Conservation (phyloP, 352 stramenopile species). For the Phytophthora pisi region DNA sequence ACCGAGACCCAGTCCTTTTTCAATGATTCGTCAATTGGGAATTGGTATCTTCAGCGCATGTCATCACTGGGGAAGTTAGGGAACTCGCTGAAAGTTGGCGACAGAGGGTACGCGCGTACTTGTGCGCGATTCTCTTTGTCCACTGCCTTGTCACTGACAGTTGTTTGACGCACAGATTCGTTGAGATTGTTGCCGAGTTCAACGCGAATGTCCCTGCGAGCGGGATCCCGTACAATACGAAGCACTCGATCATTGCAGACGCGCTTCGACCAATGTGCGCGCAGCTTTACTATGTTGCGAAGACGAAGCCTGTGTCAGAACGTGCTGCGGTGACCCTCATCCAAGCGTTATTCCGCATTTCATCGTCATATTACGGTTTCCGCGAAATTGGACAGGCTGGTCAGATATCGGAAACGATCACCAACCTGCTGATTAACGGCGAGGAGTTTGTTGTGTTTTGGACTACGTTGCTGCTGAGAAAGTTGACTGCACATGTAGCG, state of each 20-base stretch:
- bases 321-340: constrained; percentile 74
- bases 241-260: constrained; percentile 75
- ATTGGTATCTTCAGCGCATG: constrained; percentile 82
- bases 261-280: constrained; percentile 80
- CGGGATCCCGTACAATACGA: constrained; percentile 86
- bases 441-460: constrained; percentile 90
- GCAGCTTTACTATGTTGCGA: constrained; percentile 81
- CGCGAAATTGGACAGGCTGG: constrained; percentile 78
- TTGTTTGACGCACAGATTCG: constrained; percentile 49
- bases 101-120: constrained; percentile 63
- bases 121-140: not conserved
- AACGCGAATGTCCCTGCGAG: constrained; percentile 90
- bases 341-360: constrained; percentile 86
- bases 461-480: constrained; percentile 73
- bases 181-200: constrained; percentile 88
- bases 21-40: constrained; percentile 79
- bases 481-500: constrained; percentile 58
- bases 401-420: constrained; percentile 81
- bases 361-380: constrained; percentile 87
- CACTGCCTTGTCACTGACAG: constrained; percentile 7
- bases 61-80: constrained; percentile 68
- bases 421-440: constrained; percentile 75
- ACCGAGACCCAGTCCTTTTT: constrained; percentile 80
- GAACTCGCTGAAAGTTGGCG: constrained; percentile 53
- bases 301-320: constrained; percentile 65